Evolutionary conservation across 768 basidiomycete genomes (phyloP).

Genomic region (Cyathus striatus): DNA sequence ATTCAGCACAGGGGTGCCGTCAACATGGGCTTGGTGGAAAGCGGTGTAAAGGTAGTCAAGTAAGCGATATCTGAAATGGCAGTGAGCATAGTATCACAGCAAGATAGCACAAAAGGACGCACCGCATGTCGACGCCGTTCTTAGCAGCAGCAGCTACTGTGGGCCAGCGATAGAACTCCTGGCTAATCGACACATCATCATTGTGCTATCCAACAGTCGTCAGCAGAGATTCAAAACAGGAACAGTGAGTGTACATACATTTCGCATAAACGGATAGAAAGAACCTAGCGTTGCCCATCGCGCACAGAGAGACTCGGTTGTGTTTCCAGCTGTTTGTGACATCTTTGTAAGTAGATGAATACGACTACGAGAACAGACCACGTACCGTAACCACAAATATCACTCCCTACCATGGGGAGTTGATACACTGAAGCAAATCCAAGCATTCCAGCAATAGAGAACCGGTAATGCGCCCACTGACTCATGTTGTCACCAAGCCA

Average conservation of each 20-base stretch:
- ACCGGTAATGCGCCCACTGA: conserved; percentile 52
- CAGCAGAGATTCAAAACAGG: neutral
- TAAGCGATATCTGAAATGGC: conserved; percentile 49
- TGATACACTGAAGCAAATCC: conserved; percentile 61
- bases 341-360: neutral
- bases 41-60: conserved; percentile 71
- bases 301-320: conserved; percentile 65
- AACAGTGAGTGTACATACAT: conserved; percentile 34
- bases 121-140: conserved; percentile 59
- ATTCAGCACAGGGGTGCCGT: conserved; percentile 60
- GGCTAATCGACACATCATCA: conserved; percentile 41
- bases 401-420: conserved; percentile 73
- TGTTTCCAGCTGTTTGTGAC: conserved; percentile 38
- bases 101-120: conserved; percentile 7
- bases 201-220: conserved; percentile 40
- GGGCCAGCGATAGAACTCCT: conserved; percentile 69
- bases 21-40: conserved; percentile 50
- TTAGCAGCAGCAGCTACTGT: conserved; percentile 52
- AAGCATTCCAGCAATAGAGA: conserved; percentile 60
- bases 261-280: conserved; percentile 78
- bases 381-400: conserved; percentile 66
- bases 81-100: neutral
- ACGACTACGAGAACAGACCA: neutral
- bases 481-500: conserved; percentile 71
- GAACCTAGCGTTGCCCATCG: conserved; percentile 77